These are phyloP conservation scores for Alternaria viburni DNA, from an alignment of 2,329 filamentous ascomycete genomes.

Conservation along the genomic window DNA sequence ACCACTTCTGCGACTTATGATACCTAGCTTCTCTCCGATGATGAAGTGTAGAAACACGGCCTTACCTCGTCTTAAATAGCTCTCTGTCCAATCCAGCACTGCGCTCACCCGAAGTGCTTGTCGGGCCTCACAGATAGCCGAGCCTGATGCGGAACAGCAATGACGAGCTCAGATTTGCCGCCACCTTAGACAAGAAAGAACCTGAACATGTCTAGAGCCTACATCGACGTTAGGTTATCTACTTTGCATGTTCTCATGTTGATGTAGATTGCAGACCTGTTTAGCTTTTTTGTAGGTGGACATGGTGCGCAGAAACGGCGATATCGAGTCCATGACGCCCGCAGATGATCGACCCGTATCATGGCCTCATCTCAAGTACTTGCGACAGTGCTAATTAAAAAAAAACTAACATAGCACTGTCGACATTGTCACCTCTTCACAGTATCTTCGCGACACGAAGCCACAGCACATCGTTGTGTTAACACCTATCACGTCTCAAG, in stretches of 20 bases:
- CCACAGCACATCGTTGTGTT: not conserved
- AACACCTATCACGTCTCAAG: not conserved
- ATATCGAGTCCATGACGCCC: not conserved
- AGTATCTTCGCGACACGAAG: not conserved
- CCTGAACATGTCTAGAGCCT: not conserved
- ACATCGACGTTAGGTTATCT: not conserved
- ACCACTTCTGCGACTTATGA: not conserved
- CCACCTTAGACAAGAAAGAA: not conserved
- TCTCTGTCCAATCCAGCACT: not conserved
- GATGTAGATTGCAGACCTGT: not conserved
- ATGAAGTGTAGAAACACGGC: not conserved
- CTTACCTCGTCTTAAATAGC: not conserved
- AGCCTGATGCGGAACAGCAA: not conserved
- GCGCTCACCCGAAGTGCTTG: not conserved
- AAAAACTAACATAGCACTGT: not conserved
- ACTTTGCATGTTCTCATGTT: not conserved
- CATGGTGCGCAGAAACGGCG: not conserved
- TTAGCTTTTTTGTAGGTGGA: not conserved
- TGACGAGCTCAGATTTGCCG: not conserved
- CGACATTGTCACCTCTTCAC: not conserved
- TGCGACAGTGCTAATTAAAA: not conserved
- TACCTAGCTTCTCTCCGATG: not conserved
- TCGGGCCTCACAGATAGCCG: not conserved
- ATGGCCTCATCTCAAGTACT: not conserved
- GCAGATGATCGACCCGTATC: no score